These are phyloP conservation scores for Alternaria hordeiaustralica DNA, from an alignment of 2,329 filamentous ascomycete genomes.

Conservation along the genomic window DNA sequence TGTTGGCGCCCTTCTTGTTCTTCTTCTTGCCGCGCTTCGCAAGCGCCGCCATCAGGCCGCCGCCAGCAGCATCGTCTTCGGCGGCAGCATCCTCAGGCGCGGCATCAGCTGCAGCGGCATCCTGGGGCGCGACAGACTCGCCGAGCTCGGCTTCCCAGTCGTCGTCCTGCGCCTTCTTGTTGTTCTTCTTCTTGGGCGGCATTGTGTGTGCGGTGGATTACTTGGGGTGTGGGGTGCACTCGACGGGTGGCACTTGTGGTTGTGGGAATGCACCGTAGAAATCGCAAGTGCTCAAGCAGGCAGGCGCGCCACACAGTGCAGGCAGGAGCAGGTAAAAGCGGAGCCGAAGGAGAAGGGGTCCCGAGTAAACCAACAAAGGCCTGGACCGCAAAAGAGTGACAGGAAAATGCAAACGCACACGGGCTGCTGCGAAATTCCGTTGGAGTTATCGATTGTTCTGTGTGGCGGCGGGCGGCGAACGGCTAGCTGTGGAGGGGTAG, in stretches of 20 bases:
- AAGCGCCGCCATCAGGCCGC: slow-evolving; percentile 57
- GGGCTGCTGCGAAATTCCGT: slow-evolving; percentile 33
- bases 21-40: slow-evolving; percentile 73
- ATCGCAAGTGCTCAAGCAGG: not conserved
- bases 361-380: slow-evolving; percentile 33
- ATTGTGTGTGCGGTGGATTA: slow-evolving; percentile 59
- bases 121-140: slow-evolving; percentile 71
- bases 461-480: slow-evolving; percentile 16
- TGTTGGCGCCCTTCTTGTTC: slow-evolving; percentile 77
- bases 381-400: slow-evolving; percentile 31
- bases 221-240: not conserved
- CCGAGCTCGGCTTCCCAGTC: slow-evolving; percentile 96
- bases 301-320: not conserved
- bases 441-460: slow-evolving; percentile 25
- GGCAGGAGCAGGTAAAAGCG: slow-evolving; percentile 3
- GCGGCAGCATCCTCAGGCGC: slow-evolving; percentile 43
- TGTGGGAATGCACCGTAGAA: not conserved
- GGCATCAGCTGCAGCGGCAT: slow-evolving; percentile 51
- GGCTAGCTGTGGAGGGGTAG: slow-evolving; percentile 19
- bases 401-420: slow-evolving; percentile 33
- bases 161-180: slow-evolving; percentile 85
- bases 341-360: slow-evolving; percentile 21
- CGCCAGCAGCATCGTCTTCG: slow-evolving; percentile 58
- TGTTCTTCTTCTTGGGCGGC: slow-evolving; percentile 95
- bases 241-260: not conserved